Base-by-base conservation (phyloP, 768 basidiomycete species). In the Tremella fuciformis region DNA sequence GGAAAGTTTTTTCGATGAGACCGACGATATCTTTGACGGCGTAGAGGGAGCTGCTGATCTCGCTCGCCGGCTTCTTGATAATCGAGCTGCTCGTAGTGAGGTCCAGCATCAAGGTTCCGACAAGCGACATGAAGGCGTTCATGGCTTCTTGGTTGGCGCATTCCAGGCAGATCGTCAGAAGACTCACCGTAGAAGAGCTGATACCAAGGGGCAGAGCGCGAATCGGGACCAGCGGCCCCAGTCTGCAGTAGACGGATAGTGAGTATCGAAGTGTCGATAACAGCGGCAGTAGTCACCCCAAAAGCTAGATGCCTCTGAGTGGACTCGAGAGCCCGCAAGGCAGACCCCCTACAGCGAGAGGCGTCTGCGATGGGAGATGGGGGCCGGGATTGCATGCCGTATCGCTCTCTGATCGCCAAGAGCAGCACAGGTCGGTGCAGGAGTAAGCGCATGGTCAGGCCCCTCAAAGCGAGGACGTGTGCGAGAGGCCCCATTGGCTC, bases 151-250 rank as follows among this genome's bases (percentile, higher is more conserved):
- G 39, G 13, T 40, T 40, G 13, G 11, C 13, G 39, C 39, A 11
- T n/a, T 11, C 13, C 39, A 40, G 39, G 39, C 39, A n/a, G 39
- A n/a, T 11, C 13, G 39, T 11, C 11, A n/a, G 39, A 40, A 40
- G 39, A n/a, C 42, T 4, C 42, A 46, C 42, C 42, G 42, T 46
- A 46, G 22, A 46, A 46, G n/a, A 46, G 42, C 42, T 46, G 42
- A 22, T 46, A 46, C 42, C 42, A 46, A 6, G 42, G 42, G 6
- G 42, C 42, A 8, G 42, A 46, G n/a, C n/a, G 42, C 3, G 42
- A n/a, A 15, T 22, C 42, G 22, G 22, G n/a, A 6, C 42, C 42
- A 4, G 42, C 22, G 4, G n/a, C 42, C 6, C 42, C 42, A 8
- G n/a, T 46, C 22, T 46, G n/a, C 16, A 46, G 42, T 15, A 46